Evolutionary conservation across 2,329 filamentous ascomycete species (phyloP).

Genomic region (Rhinocladiella mackenziei): DNA sequence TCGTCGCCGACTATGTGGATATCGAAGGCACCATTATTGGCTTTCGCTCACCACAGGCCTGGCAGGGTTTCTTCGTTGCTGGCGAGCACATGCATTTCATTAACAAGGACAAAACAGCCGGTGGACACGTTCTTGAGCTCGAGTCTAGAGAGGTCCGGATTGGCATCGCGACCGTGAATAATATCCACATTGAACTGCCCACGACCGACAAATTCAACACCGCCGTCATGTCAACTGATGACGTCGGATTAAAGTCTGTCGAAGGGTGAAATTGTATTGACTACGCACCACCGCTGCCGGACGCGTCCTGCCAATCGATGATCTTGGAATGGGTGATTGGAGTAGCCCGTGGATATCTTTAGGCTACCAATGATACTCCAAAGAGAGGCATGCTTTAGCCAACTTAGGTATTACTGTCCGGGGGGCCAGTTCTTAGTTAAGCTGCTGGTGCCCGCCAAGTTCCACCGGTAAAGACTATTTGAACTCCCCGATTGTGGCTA

Average conservation of each 20-base stretch:
- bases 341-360: too few relatives aligned
- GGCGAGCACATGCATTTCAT: slow-evolving; percentile 45
- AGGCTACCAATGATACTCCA: too few relatives aligned
- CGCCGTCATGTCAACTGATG: slow-evolving; percentile 26
- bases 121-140: slow-evolving; percentile 43
- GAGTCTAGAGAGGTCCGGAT: slow-evolving; percentile 34
- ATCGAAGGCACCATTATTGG: slow-evolving; percentile 42
- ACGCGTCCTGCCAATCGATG: too few relatives aligned
- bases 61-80: slow-evolving; percentile 41
- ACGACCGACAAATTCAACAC: slow-evolving; percentile 39
- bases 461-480: too few relatives aligned
- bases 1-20: slow-evolving; percentile 37
- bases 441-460: too few relatives aligned
- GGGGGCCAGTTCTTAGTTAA: too few relatives aligned
- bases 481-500: too few relatives aligned
- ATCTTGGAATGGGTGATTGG: too few relatives aligned
- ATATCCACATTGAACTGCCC: slow-evolving; percentile 41
- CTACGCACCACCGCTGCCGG: too few relatives aligned
- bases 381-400: too few relatives aligned
- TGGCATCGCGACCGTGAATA: slow-evolving; percentile 37
- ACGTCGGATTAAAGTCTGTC: slow-evolving; percentile 21
- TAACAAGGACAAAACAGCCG: slow-evolving; percentile 34
- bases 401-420: too few relatives aligned
- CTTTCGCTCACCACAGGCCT: slow-evolving; percentile 40
- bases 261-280: too few relatives aligned